Percentiles rank a stretch among this genome's conserved stretches.
Conservation (phyloP, 441 rosid genomes). For the Corymbia citriodora region DNA sequence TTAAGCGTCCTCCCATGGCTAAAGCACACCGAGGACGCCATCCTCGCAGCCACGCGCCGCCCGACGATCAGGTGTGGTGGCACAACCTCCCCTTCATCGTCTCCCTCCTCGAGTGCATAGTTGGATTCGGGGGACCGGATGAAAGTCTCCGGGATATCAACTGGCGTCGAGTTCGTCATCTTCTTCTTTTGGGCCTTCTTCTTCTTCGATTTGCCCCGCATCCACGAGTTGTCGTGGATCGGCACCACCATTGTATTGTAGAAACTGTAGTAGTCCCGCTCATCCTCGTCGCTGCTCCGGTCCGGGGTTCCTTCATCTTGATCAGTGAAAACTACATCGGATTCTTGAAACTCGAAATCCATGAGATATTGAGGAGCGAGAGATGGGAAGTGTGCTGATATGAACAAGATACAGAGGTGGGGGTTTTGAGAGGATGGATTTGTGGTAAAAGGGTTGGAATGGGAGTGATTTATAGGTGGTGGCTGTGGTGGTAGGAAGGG, state of each 20-base stretch:
- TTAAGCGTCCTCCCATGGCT: constrained; percentile 84
- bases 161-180: constrained; percentile 28
- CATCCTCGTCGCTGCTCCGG: not conserved
- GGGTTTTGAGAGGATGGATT: not conserved
- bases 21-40: constrained; percentile 69
- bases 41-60: constrained; percentile 40
- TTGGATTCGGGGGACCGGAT: constrained; percentile 7
- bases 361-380: constrained; percentile 3
- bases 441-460: constrained; percentile 10
- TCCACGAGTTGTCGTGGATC: not conserved
- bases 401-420: not conserved
- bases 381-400: no score
- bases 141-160: constrained; percentile 32
- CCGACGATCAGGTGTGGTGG: constrained; percentile 73
- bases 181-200: constrained; percentile 11
- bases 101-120: constrained; percentile 13
- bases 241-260: not conserved
- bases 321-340: constrained; percentile 57
- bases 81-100: constrained; percentile 25
- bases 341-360: constrained; percentile 80
- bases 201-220: not conserved
- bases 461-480: not conserved
- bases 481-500: constrained; percentile 6
- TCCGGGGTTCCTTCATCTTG: not conserved
- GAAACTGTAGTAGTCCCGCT: not conserved